These are phyloP conservation scores for Pezicula carpinea DNA, from an alignment of 2,329 filamentous ascomycete species.

Conservation along the genomic window DNA sequence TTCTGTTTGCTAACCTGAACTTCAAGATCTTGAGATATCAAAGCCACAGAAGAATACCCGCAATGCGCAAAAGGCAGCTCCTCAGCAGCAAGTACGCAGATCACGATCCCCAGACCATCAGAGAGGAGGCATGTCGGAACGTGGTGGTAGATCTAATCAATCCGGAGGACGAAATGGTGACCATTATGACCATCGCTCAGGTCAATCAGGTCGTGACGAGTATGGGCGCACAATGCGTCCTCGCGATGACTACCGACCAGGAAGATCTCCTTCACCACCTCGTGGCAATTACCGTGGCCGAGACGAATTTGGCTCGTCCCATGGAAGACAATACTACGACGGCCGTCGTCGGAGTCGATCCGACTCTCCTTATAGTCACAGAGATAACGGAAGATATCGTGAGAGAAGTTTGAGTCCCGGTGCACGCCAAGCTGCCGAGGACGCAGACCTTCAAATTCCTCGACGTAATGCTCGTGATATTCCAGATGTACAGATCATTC, in stretches of 20 bases:
- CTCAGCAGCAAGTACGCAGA: conserved; percentile 33
- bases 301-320: conserved; percentile 51
- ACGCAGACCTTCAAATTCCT: conserved; percentile 66
- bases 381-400: conserved; percentile 50
- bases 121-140: conserved; percentile 30
- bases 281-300: conserved; percentile 53
- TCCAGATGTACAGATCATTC: conserved; percentile 84
- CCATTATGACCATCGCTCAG: conserved; percentile 35
- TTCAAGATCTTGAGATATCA: conserved; percentile 78
- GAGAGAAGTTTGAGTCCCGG: conserved; percentile 68
- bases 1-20: conserved; percentile 24
- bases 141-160: conserved; percentile 36
- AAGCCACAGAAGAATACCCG: conserved; percentile 79
- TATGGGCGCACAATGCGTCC: conserved; percentile 43
- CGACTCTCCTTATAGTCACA: conserved; percentile 54
- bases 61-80: conserved; percentile 34
- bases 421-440: conserved; percentile 47
- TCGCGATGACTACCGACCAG: conserved; percentile 62
- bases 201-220: conserved; percentile 26
- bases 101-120: conserved; percentile 60
- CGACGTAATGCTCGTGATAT: conserved; percentile 69
- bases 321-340: conserved; percentile 28
- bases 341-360: conserved; percentile 55
- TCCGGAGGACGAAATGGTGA: conserved; percentile 25
- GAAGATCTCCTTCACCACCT: conserved; percentile 54